Evolutionary conservation across 2,329 filamentous ascomycete genomes (phyloP), one percentile per base, ranked within the genome.

Genomic region (Phoma sp.): DNA sequence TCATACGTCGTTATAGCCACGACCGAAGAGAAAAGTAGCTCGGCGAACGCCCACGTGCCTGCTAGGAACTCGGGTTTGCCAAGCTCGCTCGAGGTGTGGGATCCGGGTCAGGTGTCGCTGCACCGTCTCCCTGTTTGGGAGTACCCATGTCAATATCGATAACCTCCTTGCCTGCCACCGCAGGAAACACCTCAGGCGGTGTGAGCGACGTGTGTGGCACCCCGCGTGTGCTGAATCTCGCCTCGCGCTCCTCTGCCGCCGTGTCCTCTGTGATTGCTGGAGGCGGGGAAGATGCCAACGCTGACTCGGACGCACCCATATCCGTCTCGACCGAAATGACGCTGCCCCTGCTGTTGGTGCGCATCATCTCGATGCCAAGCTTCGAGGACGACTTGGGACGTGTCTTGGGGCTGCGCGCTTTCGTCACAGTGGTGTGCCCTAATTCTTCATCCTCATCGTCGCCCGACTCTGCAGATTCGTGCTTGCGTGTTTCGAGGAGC

Each of bases 281-380:
- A n/a, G 74, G 75, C 3, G 74, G 74, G 12, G 72, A 73, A 4
- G 72, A 74, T 9, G 68, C 62, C 12, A 77, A 62, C 4, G 64
- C 61, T 2, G 69, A 67, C 7, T 77, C 73, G 12, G 68, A 60
- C 6, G 62, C 64, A 15, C 71, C 61, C 43, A 77, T 59, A 39
- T 81, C 79, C 0, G 43, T 48, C 37, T 82, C 80, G 23, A 78
- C 72, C 7, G 79, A 81, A 38, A 82, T 77, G 33, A 81, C 84
- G 68, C 93, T 96, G 42, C 96, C 93, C 65, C 93, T 89, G 69
- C 92, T 96, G 73, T 96, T 96, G 17, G 93, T 96, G 40, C 93
- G 87, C 91, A 97, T 93, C 93, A 98, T 97, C 74, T 98, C 93
- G 42, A 92, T 95, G 1, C 92, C 92, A 2, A 98, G 84, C 74